These are phyloP conservation scores for Amaranthus tricolor DNA, from an alignment of 179 eudicot species.

Conservation along the genomic window DNA sequence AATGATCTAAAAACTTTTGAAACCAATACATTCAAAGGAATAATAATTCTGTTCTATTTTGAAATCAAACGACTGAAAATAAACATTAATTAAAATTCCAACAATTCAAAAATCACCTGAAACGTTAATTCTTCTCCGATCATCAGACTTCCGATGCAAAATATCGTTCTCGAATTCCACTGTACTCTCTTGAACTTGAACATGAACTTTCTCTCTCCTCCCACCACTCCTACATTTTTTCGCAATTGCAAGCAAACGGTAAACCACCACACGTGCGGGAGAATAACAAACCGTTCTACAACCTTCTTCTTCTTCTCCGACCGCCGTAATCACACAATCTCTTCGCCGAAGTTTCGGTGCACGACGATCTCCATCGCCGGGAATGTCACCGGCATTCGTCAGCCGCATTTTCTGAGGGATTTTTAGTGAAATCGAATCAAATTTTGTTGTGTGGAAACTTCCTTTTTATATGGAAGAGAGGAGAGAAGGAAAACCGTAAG, in stretches of 20 bases:
- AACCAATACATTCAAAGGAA: not conserved
- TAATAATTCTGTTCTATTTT: not conserved
- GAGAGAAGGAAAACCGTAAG: not conserved
- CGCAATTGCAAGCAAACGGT: constrained; percentile 21
- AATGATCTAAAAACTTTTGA: too few species aligned
- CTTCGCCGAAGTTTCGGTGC: constrained; percentile 7
- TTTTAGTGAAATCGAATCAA: not conserved
- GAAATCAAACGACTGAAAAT: not conserved
- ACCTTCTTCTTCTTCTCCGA: constrained; percentile 13
- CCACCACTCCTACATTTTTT: constrained; percentile 21
- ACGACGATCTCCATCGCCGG: not conserved
- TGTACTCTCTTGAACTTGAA: not conserved
- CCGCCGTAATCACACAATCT: not conserved
- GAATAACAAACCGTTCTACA: constrained; percentile 22
- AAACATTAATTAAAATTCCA: not conserved
- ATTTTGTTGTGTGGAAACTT: not conserved
- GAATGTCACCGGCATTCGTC: constrained; percentile 8
- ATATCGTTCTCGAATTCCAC: not conserved
- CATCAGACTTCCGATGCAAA: not conserved
- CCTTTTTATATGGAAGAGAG: not conserved
- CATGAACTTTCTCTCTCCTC: constrained; percentile 20
- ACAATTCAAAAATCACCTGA: constrained; percentile 16
- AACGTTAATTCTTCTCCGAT: not conserved
- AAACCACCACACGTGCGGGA: constrained; percentile 33
- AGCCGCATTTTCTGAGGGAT: not conserved